phyloP scores from a whole-genome alignment of 1,284 basidiomycete genomes.

The Cystobasidiaceae sp. region DNA sequence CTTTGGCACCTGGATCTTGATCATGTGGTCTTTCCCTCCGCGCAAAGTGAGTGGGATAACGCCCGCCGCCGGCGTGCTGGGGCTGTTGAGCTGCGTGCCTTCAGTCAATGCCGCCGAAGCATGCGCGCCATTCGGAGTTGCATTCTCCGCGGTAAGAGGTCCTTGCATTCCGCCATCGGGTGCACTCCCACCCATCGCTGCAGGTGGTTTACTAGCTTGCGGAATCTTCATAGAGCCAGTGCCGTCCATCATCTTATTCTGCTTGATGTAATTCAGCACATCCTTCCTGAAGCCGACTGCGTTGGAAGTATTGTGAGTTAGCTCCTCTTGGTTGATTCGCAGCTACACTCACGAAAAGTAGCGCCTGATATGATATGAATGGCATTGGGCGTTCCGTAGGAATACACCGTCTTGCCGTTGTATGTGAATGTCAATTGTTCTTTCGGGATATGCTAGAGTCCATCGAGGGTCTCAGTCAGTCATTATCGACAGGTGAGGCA shows the following conservation, averaged over 20 bases:
- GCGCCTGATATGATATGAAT: slow-evolving; percentile 11
- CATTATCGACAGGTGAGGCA: background rate
- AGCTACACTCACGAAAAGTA: background rate
- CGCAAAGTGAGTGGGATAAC: slow-evolving; percentile 8
- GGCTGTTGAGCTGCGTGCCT: background rate
- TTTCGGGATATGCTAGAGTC: background rate
- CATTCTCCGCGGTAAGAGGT: background rate
- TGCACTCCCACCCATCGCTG: background rate
- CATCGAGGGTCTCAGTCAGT: background rate
- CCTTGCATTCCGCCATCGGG: background rate
- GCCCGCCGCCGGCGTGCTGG: background rate
- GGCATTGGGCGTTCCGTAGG: slow-evolving; percentile 6
- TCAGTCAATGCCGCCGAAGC: background rate
- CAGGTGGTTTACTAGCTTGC: background rate
- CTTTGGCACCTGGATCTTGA: slow-evolving; percentile 1
- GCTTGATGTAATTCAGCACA: background rate
- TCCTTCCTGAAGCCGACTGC: background rate
- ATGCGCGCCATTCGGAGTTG: background rate
- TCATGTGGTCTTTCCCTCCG: slow-evolving; percentile 2
- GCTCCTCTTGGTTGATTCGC: background rate
- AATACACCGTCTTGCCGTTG: slow-evolving; percentile 7
- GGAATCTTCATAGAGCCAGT: background rate
- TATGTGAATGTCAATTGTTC: slow-evolving; percentile 12
- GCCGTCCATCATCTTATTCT: background rate
- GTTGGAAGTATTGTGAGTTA: too few relatives aligned